A percentile compares a stretch with the other conserved stretches of the same genome.
These are phyloP conservation scores for Fraxinus excelsior DNA, from an alignment of 257 asterid genomes.

Conservation along the genomic window DNA sequence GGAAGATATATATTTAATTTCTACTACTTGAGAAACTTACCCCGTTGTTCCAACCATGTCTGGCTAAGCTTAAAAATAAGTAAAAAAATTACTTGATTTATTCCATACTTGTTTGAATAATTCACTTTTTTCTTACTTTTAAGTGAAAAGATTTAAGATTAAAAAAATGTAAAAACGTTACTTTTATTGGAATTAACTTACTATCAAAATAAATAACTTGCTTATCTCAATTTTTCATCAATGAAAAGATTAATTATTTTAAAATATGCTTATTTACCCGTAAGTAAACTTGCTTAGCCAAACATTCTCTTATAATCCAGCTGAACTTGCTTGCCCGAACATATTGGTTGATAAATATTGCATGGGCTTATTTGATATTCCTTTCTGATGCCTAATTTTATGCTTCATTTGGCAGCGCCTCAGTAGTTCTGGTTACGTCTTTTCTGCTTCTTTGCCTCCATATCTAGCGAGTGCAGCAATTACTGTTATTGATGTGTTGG, in stretches of 20 bases:
- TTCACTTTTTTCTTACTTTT: background rate
- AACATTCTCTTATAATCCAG: too few relatives aligned
- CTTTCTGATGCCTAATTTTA: conserved; percentile 20
- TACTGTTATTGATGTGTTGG: conserved; percentile 75
- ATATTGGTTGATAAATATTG: background rate
- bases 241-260: background rate
- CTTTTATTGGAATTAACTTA: background rate
- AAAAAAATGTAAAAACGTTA: too few relatives aligned
- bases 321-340: background rate
- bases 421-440: conserved; percentile 88
- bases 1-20: conserved; percentile 20
- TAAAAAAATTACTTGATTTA: background rate
- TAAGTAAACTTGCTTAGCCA: background rate
- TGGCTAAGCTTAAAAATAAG: background rate
- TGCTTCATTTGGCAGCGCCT: conserved; percentile 67
- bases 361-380: conserved; percentile 19
- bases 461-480: conserved; percentile 96
- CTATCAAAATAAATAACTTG: background rate
- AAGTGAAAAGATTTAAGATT: too few relatives aligned
- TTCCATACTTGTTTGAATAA: background rate
- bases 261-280: background rate
- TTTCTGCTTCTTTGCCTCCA: conserved; percentile 95
- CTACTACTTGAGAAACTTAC: background rate
- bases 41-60: background rate
- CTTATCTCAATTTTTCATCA: background rate